Evolutionary conservation across 169 alveolate species (phyloP), one percentile per base, ranked within the genome.

Genomic region (Amoebophrya sp.): DNA sequence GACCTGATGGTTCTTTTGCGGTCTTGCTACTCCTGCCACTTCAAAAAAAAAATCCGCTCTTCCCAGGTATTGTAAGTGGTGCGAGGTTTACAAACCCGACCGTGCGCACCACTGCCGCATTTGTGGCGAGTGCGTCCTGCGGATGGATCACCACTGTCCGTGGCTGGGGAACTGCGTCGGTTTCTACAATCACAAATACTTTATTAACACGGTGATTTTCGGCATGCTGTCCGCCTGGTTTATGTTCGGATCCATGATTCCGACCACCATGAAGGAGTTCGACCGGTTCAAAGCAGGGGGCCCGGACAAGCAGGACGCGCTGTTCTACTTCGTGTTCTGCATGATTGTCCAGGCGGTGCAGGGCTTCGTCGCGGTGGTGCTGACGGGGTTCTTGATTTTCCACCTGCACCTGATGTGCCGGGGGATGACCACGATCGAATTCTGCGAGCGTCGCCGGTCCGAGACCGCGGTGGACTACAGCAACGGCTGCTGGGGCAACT

Each of bases 61-160:
- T n/a, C n/a, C 18, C 77, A 92, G 98, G 93, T 97, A 96, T 93
- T 97, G 99, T 92, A 91, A 96, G 47, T 96, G 95, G 93, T 97
- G 99, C 90, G 95, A 96, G 94, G 96, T 95, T 25, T 96, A 96
- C 93, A 96, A 96, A 90, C 99, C 99, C 10, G 98, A 96, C 88
- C 93, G 98, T 77, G 92, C 96, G 41, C 96, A 96, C 54, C 98
- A 96, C 92, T 96, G 98, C 91, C 94, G 96, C 2, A 90, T 91
- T n/a, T 96, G 98, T 90, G 95, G 95, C 90, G 93, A 95, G 89
- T 96, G 98, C 90, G 94, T 95, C 39, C 94, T 95, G 41, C 95
- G 95, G 54, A 95, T 96, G 97, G 98, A 96, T 91, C 98, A 96
- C 92, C 98, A 96, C 92, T 96, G 98, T 83, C 96, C 97, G 54